phyloP scores from a whole-genome alignment of 2,329 filamentous ascomycete genomes.

The Samsoniella hepiali region DNA sequence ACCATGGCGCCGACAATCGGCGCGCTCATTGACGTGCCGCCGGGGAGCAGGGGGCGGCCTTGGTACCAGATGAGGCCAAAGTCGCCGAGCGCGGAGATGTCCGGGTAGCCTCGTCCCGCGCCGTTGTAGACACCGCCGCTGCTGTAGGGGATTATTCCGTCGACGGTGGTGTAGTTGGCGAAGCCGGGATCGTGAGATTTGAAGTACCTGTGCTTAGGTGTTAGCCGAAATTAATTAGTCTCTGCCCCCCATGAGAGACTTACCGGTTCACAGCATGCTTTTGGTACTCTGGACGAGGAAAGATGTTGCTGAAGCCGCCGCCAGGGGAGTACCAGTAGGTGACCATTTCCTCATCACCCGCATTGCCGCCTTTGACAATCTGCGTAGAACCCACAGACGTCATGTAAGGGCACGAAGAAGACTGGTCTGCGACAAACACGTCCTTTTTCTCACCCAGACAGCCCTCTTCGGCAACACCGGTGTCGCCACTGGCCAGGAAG shows the following conservation, averaged over 20 bases:
- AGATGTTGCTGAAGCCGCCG: conserved; percentile 35
- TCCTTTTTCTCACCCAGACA: conserved; percentile 19
- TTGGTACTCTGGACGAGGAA: conserved; percentile 46
- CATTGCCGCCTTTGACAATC: conserved; percentile 38
- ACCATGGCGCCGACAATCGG: conserved; percentile 23
- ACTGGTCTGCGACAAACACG: conserved; percentile 35
- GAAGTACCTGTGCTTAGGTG: conserved; percentile 30
- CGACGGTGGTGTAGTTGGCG: conserved; percentile 27
- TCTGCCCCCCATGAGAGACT: neutral
- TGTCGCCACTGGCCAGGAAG: conserved; percentile 40
- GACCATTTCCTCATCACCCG: conserved; percentile 45
- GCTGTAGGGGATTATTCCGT: conserved; percentile 36
- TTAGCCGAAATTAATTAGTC: neutral
- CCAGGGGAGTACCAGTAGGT: conserved; percentile 40
- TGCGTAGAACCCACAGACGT: conserved; percentile 50
- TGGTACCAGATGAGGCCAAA: conserved; percentile 39
- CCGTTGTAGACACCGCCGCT: conserved; percentile 37
- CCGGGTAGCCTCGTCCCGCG: conserved; percentile 38
- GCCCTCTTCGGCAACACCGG: conserved; percentile 31
- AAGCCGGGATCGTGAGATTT: conserved; percentile 37
- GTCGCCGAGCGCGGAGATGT: conserved; percentile 42
- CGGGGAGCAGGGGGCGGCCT: conserved; percentile 23
- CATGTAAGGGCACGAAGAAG: conserved; percentile 42
- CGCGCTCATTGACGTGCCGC: conserved; percentile 20
- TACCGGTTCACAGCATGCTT: conserved; percentile 36